Evolutionary conservation across 1,284 basidiomycete species (phyloP).

Genomic region (Rhodotorula sp.): DNA sequence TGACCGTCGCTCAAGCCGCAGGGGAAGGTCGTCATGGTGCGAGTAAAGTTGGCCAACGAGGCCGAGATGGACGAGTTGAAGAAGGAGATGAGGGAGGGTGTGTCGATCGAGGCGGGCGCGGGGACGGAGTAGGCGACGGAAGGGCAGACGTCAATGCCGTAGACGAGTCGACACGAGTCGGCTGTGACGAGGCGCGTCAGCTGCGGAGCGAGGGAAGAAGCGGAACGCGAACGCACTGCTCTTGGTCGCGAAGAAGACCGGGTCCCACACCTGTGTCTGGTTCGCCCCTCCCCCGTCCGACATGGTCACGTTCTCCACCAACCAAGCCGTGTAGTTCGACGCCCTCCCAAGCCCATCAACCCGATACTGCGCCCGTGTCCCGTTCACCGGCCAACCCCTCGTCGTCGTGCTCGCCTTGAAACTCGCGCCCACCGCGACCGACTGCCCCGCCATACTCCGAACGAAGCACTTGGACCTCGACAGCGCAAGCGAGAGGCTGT

Average conservation of each 20-base stretch:
- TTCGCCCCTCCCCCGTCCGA: slow-evolving; percentile 4
- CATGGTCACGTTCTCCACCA: slow-evolving; percentile 41
- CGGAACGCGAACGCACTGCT: slow-evolving; percentile 21
- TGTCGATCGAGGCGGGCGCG: slow-evolving; percentile 44
- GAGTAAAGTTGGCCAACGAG: slow-evolving; percentile 49
- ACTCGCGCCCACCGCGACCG: not conserved
- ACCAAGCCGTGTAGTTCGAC: slow-evolving; percentile 51
- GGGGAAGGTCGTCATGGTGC: slow-evolving; percentile 51
- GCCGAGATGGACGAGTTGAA: slow-evolving; percentile 47
- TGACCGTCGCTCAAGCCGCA: slow-evolving; percentile 46
- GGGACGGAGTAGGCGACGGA: slow-evolving; percentile 53
- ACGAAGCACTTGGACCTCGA: slow-evolving; percentile 49
- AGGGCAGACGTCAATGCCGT: slow-evolving; percentile 50
- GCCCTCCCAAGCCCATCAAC: slow-evolving; percentile 43
- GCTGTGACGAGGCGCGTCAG: slow-evolving; percentile 23
- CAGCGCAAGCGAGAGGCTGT: slow-evolving; percentile 40
- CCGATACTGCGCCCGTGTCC: slow-evolving; percentile 41
- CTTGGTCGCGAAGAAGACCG: slow-evolving; percentile 47
- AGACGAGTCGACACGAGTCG: slow-evolving; percentile 50
- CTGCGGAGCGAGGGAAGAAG: slow-evolving; percentile 4
- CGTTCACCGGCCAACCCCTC: slow-evolving; percentile 35
- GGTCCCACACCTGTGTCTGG: slow-evolving; percentile 29
- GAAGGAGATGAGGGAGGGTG: slow-evolving; percentile 43
- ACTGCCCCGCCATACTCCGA: slow-evolving; percentile 28
- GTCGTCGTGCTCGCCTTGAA: slow-evolving; percentile 25